Conservation (phyloP, 208 protist species). For the Leishmania major region DNA sequence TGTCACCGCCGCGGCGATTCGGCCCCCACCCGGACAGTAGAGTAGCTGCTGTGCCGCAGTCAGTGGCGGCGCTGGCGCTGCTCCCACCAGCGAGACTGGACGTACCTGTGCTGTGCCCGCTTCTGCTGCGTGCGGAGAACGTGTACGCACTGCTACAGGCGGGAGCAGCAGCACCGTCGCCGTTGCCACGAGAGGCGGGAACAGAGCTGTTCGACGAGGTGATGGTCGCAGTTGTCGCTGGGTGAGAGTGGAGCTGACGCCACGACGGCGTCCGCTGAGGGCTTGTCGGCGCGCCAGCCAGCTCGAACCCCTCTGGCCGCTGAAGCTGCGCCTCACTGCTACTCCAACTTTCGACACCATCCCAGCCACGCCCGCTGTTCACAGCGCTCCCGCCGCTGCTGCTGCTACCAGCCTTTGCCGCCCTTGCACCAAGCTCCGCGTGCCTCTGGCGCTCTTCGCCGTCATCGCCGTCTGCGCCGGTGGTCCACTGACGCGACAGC, state of each 20-base stretch:
- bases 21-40: neutral
- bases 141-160: neutral
- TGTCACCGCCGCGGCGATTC: neutral
- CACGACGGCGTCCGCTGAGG: conserved; percentile 21
- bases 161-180: neutral
- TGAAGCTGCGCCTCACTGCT: neutral
- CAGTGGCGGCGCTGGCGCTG: neutral
- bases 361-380: neutral
- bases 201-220: neutral
- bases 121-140: neutral
- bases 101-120: neutral
- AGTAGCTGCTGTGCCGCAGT: neutral
- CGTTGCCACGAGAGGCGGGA: neutral
- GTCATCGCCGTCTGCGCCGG: neutral
- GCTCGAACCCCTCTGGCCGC: neutral
- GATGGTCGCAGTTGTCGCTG: conserved; percentile 2
- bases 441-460: conserved; percentile 2
- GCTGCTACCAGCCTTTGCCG: neutral
- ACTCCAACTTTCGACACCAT: neutral
- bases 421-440: neutral
- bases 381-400: neutral
- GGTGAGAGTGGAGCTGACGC: conserved; percentile 27
- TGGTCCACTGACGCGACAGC: neutral
- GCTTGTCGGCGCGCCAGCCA: neutral
- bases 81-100: neutral